A percentile compares a stretch with the other conserved stretches of the same genome.
phyloP scores from a whole-genome alignment of 257 asterid species.

The Phtheirospermum japonicum region DNA sequence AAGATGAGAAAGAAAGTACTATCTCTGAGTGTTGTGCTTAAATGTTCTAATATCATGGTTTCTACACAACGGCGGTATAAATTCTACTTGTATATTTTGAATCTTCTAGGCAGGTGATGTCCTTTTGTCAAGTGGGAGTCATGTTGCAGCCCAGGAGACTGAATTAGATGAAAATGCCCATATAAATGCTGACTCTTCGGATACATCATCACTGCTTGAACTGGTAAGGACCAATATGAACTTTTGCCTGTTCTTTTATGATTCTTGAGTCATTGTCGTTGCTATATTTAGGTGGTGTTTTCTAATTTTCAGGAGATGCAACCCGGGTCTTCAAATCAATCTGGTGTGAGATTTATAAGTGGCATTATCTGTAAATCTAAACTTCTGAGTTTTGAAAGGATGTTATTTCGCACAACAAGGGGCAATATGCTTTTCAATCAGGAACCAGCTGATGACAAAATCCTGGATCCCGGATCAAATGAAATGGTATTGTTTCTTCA shows the following conservation, averaged over 20 bases:
- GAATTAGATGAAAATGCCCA: constrained; percentile 72
- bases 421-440: constrained; percentile 97
- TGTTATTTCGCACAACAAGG: constrained; percentile 95
- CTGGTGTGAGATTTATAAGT: constrained; percentile 90
- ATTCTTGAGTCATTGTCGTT: constrained; percentile 25
- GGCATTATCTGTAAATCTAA: constrained; percentile 86
- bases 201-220: constrained; percentile 72
- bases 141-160: constrained; percentile 57
- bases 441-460: constrained; percentile 69
- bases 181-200: constrained; percentile 45
- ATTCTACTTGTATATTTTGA: no score
- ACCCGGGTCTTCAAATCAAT: constrained; percentile 71
- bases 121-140: constrained; percentile 72
- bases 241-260: constrained; percentile 25
- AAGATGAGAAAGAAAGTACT: neutral
- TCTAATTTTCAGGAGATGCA: constrained; percentile 69
- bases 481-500: constrained; percentile 61
- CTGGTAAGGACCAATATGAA: constrained; percentile 49
- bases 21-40: no score
- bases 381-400: constrained; percentile 78
- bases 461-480: constrained; percentile 75
- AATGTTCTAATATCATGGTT: no score
- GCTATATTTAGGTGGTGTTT: constrained; percentile 32
- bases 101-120: constrained; percentile 87
- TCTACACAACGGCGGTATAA: no score